These are phyloP conservation scores for Alternaria dauci DNA, from an alignment of 2,329 filamentous ascomycete genomes.

Conservation along the genomic window DNA sequence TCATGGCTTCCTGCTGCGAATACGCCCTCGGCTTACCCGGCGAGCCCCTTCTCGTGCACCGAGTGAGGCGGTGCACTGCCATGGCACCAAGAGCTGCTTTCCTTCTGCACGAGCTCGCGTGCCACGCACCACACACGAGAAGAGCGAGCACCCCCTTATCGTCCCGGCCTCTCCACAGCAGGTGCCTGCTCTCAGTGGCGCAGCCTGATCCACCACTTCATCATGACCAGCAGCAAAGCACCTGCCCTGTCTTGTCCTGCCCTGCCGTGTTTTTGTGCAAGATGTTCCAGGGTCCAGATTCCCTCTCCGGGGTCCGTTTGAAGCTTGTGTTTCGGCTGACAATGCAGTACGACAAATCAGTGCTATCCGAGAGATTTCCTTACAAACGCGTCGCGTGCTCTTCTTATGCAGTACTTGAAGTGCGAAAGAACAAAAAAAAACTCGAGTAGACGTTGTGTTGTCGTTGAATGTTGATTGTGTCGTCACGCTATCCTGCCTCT, in stretches of 20 bases:
- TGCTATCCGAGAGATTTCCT: not conserved
- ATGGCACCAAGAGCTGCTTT: constrained; percentile 13
- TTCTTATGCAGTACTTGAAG: not conserved
- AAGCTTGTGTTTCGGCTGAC: not conserved
- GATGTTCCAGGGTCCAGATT: constrained; percentile 8
- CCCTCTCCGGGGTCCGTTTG: not conserved
- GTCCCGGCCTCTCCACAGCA: constrained; percentile 5
- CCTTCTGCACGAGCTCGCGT: constrained; percentile 30
- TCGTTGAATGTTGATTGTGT: not conserved
- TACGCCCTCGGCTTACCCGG: constrained; percentile 9
- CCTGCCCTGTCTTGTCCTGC: not conserved
- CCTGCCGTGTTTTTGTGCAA: too few species aligned
- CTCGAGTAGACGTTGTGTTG: not conserved
- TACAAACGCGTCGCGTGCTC: not conserved
- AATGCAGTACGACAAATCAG: constrained; percentile 2
- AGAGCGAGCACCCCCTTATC: not conserved
- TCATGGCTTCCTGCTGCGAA: constrained; percentile 2
- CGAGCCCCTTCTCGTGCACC: not conserved
- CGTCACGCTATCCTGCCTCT: too few species aligned
- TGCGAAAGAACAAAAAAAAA: not conserved
- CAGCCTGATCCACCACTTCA: not conserved
- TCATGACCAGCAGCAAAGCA: not conserved
- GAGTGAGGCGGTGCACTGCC: constrained; percentile 17
- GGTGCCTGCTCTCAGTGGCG: not conserved
- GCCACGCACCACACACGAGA: constrained; percentile 26